Percentiles rank a stretch among this genome's conserved stretches.
Evolutionary conservation across 805 yeast species (phyloP).

Genomic region (Yamadazyma phyllophila): DNA sequence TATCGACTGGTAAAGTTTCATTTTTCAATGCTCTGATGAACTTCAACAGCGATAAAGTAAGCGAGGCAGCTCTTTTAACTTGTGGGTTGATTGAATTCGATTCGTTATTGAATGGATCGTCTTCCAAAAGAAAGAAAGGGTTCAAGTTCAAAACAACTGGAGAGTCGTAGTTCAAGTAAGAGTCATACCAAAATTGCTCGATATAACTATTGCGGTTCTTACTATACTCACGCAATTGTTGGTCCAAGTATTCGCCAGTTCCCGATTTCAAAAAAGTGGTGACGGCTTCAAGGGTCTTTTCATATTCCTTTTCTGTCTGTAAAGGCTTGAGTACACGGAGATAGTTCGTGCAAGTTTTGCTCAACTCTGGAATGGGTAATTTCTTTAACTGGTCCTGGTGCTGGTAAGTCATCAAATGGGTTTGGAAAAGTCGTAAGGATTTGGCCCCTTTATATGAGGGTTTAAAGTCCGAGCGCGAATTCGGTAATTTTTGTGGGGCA

Average conservation of each 20-base stretch:
- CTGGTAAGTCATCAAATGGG: slow-evolving; percentile 36
- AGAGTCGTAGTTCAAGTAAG: slow-evolving; percentile 81
- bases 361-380: slow-evolving; percentile 78
- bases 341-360: slow-evolving; percentile 64
- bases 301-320: slow-evolving; percentile 74
- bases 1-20: slow-evolving; percentile 71
- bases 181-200: slow-evolving; percentile 93
- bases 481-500: slow-evolving; percentile 10
- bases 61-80: slow-evolving; percentile 75
- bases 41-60: slow-evolving; percentile 72
- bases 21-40: slow-evolving; percentile 78
- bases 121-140: slow-evolving; percentile 87
- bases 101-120: slow-evolving; percentile 77
- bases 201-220: slow-evolving; percentile 72
- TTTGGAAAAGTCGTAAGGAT: neutral
- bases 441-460: slow-evolving; percentile 3
- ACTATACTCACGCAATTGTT: slow-evolving; percentile 59
- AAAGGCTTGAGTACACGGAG: slow-evolving; percentile 69
- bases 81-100: slow-evolving; percentile 49
- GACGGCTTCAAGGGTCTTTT: slow-evolving; percentile 58
- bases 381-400: slow-evolving; percentile 58
- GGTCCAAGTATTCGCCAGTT: slow-evolving; percentile 58
- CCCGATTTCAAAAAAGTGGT: slow-evolving; percentile 49
- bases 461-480: slow-evolving; percentile 9
- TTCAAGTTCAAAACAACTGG: slow-evolving; percentile 90